Conservation (phyloP, 768 basidiomycete species). For the Mycena venus region DNA sequence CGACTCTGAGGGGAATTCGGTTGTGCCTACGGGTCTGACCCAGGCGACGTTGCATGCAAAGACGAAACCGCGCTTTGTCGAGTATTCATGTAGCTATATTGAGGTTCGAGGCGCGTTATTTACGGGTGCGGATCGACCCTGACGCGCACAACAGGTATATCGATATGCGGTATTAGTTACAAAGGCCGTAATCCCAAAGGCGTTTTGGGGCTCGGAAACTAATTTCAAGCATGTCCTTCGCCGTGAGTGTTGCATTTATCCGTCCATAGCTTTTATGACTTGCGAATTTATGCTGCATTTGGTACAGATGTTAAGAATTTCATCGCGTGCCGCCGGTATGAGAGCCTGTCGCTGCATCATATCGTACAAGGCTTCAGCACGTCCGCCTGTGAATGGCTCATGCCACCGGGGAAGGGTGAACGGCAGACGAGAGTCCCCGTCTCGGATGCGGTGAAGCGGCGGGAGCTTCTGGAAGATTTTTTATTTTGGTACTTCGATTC, state of each 20-base stretch:
- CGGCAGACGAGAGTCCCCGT: slow-evolving; percentile 65
- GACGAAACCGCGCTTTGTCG: slow-evolving; percentile 81
- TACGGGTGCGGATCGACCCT: slow-evolving; percentile 4
- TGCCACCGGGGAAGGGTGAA: slow-evolving; percentile 55
- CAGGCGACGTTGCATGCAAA: slow-evolving; percentile 60
- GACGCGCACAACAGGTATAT: slow-evolving; percentile 68
- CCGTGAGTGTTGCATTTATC: slow-evolving; percentile 60
- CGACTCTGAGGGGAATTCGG: slow-evolving; percentile 65
- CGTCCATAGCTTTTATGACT: not conserved
- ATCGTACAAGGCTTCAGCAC: slow-evolving; percentile 83
- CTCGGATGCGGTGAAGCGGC: slow-evolving; percentile 80
- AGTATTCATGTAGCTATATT: slow-evolving; percentile 75
- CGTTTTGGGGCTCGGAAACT: slow-evolving; percentile 80
- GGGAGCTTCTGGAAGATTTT: slow-evolving; percentile 89
- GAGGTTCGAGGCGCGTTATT: slow-evolving; percentile 61
- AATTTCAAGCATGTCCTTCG: slow-evolving; percentile 74
- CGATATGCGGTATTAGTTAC: slow-evolving; percentile 76
- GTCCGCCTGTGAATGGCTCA: slow-evolving; percentile 86
- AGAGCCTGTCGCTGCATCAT: slow-evolving; percentile 81
- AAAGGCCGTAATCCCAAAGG: slow-evolving; percentile 76
- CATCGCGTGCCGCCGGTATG: slow-evolving; percentile 82
- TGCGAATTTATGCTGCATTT: not conserved
- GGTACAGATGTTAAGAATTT: slow-evolving; percentile 79
- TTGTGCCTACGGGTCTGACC: slow-evolving; percentile 59
- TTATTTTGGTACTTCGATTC: slow-evolving; percentile 96